Percentiles rank a stretch among this genome's conserved stretches.
These are phyloP conservation scores for Clohesyomyces aquaticus DNA, from an alignment of 495 filamentous ascomycete genomes.

Conservation along the genomic window DNA sequence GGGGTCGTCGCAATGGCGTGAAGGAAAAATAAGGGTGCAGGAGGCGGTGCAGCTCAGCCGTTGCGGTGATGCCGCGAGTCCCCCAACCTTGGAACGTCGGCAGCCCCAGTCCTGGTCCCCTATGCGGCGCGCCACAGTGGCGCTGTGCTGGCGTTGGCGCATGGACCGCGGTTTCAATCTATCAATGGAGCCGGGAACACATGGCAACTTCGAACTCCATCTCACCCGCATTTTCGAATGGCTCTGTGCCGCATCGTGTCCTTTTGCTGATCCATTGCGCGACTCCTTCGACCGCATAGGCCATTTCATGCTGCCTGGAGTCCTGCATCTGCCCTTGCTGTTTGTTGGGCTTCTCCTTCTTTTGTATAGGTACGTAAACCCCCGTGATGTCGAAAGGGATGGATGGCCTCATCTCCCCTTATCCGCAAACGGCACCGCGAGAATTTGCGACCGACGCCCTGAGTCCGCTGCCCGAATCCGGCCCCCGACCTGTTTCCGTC, in stretches of 20 bases:
- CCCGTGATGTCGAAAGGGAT: constrained; percentile 37
- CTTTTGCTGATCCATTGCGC: constrained; percentile 28
- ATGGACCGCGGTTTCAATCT: constrained; percentile 9
- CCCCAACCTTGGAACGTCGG: too few relatives aligned
- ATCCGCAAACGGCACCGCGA: neutral
- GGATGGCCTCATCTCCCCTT: constrained; percentile 23
- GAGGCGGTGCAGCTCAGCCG: neutral
- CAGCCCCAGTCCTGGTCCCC: neutral
- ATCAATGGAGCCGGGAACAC: constrained; percentile 24
- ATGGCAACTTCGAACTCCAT: constrained; percentile 25
- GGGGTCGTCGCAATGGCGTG: neutral
- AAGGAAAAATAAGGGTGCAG: neutral
- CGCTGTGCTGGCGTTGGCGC: neutral
- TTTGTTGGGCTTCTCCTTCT: constrained; percentile 15
- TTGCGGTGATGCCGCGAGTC: neutral
- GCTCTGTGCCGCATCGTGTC: constrained; percentile 24
- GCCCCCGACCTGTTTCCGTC: neutral
- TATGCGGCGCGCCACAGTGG: constrained; percentile 1
- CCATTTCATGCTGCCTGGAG: neutral
- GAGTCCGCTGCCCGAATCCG: neutral
- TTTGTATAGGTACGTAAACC: constrained; percentile 38
- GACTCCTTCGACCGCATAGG: constrained; percentile 9
- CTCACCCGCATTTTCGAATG: neutral
- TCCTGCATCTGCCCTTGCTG: constrained; percentile 2
- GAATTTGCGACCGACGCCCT: neutral